Conservation (phyloP, 345 rosid species). For the Populus ilicifolia region DNA sequence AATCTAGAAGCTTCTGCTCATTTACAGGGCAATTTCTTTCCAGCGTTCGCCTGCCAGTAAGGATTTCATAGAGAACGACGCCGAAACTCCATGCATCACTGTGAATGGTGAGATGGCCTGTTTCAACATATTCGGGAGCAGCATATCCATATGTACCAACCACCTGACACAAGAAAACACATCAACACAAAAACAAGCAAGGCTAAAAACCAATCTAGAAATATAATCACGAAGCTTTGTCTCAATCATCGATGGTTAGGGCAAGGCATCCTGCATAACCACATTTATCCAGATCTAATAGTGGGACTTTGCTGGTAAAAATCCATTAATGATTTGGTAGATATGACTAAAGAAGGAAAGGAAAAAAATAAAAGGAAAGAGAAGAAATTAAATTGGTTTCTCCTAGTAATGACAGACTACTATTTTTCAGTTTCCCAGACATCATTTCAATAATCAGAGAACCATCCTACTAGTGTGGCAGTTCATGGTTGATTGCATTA, state of each 20-base stretch:
- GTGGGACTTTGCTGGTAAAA: neutral
- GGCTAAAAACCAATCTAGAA: neutral
- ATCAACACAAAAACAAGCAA: neutral
- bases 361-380: neutral
- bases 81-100: constrained; percentile 84
- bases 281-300: neutral
- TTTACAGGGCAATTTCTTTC: constrained; percentile 57
- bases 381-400: neutral
- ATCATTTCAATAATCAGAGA: neutral
- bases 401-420: neutral
- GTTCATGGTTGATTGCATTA: neutral
- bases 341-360: neutral
- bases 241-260: neutral
- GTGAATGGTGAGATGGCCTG: constrained; percentile 74
- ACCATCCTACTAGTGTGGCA: neutral
- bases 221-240: neutral
- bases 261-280: neutral
- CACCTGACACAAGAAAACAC: constrained; percentile 40
- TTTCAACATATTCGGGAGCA: constrained; percentile 81
- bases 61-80: constrained; percentile 88
- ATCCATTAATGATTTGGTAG: neutral
- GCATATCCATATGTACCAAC: constrained; percentile 96
- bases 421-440: neutral
- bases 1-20: constrained; percentile 77
- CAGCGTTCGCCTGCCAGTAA: constrained; percentile 74